Evolutionary conservation across 352 stramenopile genomes (phyloP).

Genomic region (Aphanomyces astaci): DNA sequence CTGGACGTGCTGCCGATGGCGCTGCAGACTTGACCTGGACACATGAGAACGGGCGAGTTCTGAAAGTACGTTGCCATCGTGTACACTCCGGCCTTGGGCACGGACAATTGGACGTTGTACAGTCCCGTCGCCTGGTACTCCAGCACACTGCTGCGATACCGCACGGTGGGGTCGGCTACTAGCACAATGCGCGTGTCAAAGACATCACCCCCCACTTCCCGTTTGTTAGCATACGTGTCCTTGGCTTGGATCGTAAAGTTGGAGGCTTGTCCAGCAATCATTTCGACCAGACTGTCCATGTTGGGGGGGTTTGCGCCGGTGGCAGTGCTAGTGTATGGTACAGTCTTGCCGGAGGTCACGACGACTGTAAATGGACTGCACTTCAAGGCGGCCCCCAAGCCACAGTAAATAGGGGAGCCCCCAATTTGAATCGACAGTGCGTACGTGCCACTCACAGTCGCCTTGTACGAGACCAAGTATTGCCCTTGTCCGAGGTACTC

Average conservation of each 20-base stretch:
- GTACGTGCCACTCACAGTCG: conserved; percentile 80
- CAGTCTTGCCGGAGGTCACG: conserved; percentile 82
- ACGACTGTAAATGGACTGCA: conserved; percentile 91
- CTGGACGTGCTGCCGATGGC: conserved; percentile 41
- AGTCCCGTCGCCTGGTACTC: conserved; percentile 49
- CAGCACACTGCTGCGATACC: conserved; percentile 77
- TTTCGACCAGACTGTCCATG: conserved; percentile 86
- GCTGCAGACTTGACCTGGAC: conserved; percentile 50
- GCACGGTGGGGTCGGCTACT: conserved; percentile 39
- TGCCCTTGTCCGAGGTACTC: conserved; percentile 86
- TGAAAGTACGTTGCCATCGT: conserved; percentile 71
- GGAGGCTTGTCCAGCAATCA: conserved; percentile 83
- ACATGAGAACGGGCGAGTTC: conserved; percentile 86
- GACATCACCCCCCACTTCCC: conserved; percentile 44
- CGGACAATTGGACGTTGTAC: conserved; percentile 92
- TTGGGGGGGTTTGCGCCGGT: conserved; percentile 51
- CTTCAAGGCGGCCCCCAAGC: conserved; percentile 79
- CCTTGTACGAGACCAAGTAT: conserved; percentile 87
- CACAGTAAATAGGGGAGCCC: conserved; percentile 93
- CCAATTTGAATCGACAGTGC: conserved; percentile 85
- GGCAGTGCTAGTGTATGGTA: conserved; percentile 84
- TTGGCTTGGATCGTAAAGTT: conserved; percentile 94
- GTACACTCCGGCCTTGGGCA: conserved; percentile 85
- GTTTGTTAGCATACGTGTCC: conserved; percentile 91
- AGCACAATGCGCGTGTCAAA: conserved; percentile 86